These are phyloP conservation scores for Ceratocystis destructans DNA, from an alignment of 2,329 filamentous ascomycete genomes.

Conservation along the genomic window DNA sequence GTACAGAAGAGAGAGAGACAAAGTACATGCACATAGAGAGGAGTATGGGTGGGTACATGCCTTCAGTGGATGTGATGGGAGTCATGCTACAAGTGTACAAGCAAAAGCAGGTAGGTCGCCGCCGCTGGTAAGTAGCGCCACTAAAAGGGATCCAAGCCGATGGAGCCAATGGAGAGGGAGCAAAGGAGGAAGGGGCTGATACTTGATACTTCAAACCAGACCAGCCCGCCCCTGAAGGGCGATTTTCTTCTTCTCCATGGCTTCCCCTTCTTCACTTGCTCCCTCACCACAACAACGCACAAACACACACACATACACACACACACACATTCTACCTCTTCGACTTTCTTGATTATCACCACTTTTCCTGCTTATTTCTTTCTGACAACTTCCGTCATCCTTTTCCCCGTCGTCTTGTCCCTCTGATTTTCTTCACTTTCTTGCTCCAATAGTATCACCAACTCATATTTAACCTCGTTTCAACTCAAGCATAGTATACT, in stretches of 20 bases:
- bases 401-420: background rate
- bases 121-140: background rate
- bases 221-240: background rate
- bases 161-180: constrained; percentile 3
- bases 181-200: constrained; percentile 4
- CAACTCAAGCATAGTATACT: background rate
- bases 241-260: background rate
- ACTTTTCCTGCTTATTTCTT: constrained; percentile 6
- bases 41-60: background rate
- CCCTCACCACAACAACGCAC: background rate
- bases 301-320: background rate
- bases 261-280: background rate
- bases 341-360: constrained; percentile 4
- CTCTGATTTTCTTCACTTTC: background rate
- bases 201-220: constrained; percentile 6
- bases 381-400: background rate
- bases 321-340: background rate
- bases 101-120: background rate
- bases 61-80: background rate
- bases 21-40: background rate
- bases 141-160: constrained; percentile 1
- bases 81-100: background rate
- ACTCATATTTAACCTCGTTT: background rate
- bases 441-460: constrained; percentile 1
- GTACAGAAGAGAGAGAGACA: background rate